phyloP scores from a whole-genome alignment of 345 rosid species.

The Cardamine occulta region DNA sequence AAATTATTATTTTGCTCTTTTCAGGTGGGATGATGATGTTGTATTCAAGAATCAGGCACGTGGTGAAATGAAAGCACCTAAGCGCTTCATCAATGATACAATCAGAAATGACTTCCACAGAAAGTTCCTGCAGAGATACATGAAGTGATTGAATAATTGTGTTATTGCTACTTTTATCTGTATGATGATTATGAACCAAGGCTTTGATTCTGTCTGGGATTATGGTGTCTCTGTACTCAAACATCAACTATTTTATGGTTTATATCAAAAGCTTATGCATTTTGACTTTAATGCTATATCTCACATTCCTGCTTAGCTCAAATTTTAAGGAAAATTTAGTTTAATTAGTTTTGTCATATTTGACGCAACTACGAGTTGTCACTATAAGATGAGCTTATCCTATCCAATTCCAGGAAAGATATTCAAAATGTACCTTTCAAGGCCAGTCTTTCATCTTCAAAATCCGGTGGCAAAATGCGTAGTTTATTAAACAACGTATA shows the following conservation, averaged over 20 bases:
- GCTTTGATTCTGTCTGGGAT: slow-evolving; percentile 23
- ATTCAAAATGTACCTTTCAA: no score
- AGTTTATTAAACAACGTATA: not conserved
- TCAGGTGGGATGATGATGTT: slow-evolving; percentile 99
- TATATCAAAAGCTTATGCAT: slow-evolving; percentile 29
- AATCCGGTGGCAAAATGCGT: no score
- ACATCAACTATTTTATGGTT: slow-evolving; percentile 18
- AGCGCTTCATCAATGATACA: slow-evolving; percentile 98
- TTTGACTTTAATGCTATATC: not conserved
- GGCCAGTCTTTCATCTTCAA: no score
- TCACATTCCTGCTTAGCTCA: not conserved
- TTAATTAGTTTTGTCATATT: no score
- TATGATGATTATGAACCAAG: slow-evolving; percentile 27
- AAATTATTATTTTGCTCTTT: not conserved
- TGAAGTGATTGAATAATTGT: slow-evolving; percentile 60
- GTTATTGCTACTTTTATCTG: slow-evolving; percentile 32
- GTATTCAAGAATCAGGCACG: slow-evolving; percentile 98
- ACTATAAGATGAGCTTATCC: not conserved
- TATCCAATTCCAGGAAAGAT: not conserved
- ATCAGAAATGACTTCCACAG: slow-evolving; percentile 94
- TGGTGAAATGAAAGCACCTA: slow-evolving; percentile 87
- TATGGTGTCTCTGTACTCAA: slow-evolving; percentile 31
- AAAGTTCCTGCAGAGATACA: slow-evolving; percentile 90
- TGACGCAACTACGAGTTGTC: not conserved
- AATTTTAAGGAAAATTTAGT: no score